Base-by-base conservation (phyloP, 139 green algal genomes). In the Tetratostichococcus sp. region DNA sequence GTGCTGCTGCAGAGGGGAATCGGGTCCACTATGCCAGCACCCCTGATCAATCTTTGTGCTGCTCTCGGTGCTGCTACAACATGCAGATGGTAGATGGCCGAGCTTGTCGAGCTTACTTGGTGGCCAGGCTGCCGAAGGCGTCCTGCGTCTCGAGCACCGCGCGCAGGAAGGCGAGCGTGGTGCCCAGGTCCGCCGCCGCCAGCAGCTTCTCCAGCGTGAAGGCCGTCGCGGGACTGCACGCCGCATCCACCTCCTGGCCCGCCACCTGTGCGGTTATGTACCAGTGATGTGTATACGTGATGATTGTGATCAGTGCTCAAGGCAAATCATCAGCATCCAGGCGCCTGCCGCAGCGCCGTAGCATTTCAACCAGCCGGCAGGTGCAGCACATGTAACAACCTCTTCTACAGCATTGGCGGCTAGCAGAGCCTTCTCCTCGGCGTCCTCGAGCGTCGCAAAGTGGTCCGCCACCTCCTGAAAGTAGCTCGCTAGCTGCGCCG, bases 371-470 rank as follows among this genome's bases (percentile, higher is more conserved):
- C n/a, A n/a, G n/a, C n/a, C n/a, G n/a, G n/a, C n/a, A n/a, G n/a
- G n/a, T n/a, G n/a, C n/a, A n/a, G n/a, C n/a, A n/a, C n/a, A n/a
- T n/a, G n/a, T n/a, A n/a, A n/a, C n/a, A n/a, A 62, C 50, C 75
- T 94, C 90, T 62, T 89, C 88, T 34, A 95, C 65, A 1, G 86
- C 89, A 35, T 93, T 93, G 17, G 76, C 80, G 19, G 87, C 80
- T 23, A 95, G 79, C 67, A 93, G 68, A 28, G 77, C 25, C 22
- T 78, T 71, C 74, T 95, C 85, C 70, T 94, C 90, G 26, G 76
- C 71, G 67, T 93, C 86, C 25, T 80, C 71, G 21, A 94, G 68
- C 19, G 71, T 83, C 22, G 89, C 82, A 21, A 91, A 84, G 39
- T 89, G 85, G 16, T 67, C 33, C 0, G 67, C 69, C 1, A 92